These are phyloP conservation scores for Amphibolis antarctica DNA, from an alignment of 106 monocot species.

Conservation along the genomic window DNA sequence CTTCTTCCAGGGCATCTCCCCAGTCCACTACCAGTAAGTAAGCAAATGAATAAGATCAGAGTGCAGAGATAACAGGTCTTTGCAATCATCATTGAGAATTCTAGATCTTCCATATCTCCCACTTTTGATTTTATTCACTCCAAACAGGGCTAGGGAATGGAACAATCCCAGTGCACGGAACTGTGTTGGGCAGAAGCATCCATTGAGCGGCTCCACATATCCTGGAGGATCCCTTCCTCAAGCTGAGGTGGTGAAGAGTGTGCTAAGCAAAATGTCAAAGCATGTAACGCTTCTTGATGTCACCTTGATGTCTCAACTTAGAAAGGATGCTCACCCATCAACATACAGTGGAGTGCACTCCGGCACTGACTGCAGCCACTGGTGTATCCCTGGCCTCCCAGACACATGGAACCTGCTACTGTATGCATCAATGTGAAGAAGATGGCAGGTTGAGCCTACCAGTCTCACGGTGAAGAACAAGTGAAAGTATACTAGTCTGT, in stretches of 20 bases:
- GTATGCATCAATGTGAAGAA: slow-evolving; percentile 35
- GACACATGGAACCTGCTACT: slow-evolving; percentile 96
- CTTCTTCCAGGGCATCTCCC: slow-evolving; percentile 60
- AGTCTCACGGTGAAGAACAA: not conserved
- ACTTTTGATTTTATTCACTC: too few relatives aligned
- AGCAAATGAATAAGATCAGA: too few relatives aligned
- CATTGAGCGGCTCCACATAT: slow-evolving; percentile 46
- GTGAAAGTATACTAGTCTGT: not conserved
- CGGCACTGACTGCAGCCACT: slow-evolving; percentile 88
- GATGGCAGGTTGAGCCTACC: not conserved
- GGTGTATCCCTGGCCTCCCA: slow-evolving; percentile 85
- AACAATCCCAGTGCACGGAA: slow-evolving; percentile 30
- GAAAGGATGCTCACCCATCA: slow-evolving; percentile 85
- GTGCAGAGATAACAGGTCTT: too few relatives aligned
- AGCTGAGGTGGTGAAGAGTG: slow-evolving; percentile 41
- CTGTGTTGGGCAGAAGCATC: slow-evolving; percentile 49
- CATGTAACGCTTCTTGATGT: slow-evolving; percentile 63
- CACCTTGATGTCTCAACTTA: slow-evolving; percentile 75
- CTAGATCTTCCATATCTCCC: too few relatives aligned
- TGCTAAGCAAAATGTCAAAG: slow-evolving; percentile 43
- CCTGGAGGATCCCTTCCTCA: slow-evolving; percentile 46
- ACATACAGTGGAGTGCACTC: slow-evolving; percentile 58
- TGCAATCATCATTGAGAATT: too few relatives aligned
- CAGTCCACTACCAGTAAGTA: slow-evolving; percentile 42
- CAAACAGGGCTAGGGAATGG: slow-evolving; percentile 39